Percentiles rank a stretch among this genome's conserved stretches.
These are phyloP conservation scores for Coemansia sp. DNA, from an alignment of 371 early-diverging fungal species.

Conservation along the genomic window DNA sequence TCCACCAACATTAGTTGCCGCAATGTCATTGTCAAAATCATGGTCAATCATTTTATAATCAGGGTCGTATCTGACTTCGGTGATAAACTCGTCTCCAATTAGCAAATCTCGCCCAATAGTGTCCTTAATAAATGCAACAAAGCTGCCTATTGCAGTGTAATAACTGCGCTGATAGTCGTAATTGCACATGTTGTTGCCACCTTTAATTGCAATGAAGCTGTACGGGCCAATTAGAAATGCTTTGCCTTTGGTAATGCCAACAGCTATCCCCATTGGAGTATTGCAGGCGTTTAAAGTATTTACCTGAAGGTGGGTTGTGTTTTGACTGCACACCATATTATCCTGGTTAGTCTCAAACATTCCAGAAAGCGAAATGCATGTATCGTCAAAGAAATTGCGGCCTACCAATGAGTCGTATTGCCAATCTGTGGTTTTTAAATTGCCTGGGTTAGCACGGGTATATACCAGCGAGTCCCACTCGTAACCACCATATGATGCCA, in stretches of 20 bases:
- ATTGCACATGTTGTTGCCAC: slow-evolving; percentile 3
- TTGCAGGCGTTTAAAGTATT: neutral
- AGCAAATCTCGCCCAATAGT: neutral
- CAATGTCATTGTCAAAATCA: neutral
- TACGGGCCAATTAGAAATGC: slow-evolving; percentile 8
- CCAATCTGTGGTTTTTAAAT: neutral
- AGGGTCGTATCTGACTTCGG: neutral
- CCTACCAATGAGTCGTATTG: neutral
- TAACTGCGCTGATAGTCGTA: neutral
- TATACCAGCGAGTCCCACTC: neutral
- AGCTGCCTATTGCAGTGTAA: neutral
- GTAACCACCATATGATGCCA: neutral
- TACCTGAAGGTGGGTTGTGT: neutral
- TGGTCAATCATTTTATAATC: neutral
- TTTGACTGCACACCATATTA: neutral
- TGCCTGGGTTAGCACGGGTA: neutral
- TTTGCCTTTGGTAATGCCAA: neutral
- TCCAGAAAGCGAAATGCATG: neutral
- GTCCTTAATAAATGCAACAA: neutral
- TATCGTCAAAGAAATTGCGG: neutral
- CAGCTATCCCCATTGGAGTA: neutral
- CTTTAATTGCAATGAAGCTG: slow-evolving; percentile 14
- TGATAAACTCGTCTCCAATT: neutral
- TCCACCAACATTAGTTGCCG: neutral
- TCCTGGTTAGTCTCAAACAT: neutral